Conservation (phyloP, 345 rosid species). For the Gossypium rotundifolium region DNA sequence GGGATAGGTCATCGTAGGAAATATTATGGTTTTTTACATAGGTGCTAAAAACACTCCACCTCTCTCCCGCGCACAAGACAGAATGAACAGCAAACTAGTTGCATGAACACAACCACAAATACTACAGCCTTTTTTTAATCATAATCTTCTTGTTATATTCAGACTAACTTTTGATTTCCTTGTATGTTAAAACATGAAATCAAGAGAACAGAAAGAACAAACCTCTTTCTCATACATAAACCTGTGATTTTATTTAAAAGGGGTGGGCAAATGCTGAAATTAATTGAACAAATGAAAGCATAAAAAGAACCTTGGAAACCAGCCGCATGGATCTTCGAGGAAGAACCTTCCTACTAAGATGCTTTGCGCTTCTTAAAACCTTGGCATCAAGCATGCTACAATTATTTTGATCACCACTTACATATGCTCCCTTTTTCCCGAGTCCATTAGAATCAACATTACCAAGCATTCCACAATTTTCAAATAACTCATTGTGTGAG, state of each 20-base stretch:
- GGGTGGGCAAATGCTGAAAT: background rate
- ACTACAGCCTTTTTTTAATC: background rate
- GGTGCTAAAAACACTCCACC: background rate
- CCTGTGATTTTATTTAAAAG: background rate
- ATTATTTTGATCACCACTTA: conserved; percentile 17
- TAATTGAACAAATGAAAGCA: conserved; percentile 4
- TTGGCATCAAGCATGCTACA: conserved; percentile 19
- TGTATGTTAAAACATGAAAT: background rate
- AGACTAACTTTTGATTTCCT: conserved; percentile 1
- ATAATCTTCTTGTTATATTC: background rate
- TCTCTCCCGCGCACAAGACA: background rate
- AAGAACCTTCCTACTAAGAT: conserved; percentile 24
- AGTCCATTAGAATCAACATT: conserved; percentile 22
- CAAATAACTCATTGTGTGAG: conserved; percentile 27
- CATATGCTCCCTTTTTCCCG: conserved; percentile 27
- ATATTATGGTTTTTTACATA: background rate
- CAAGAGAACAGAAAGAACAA: background rate
- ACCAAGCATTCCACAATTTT: conserved; percentile 22
- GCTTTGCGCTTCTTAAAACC: conserved; percentile 32
- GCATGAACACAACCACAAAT: background rate
- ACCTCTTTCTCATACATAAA: background rate
- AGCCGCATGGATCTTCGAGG: conserved; percentile 61
- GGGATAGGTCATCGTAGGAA: background rate
- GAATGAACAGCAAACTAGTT: background rate
- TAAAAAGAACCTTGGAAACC: conserved; percentile 43